Evolutionary conservation across 768 basidiomycete genomes (phyloP), one percentile per base, ranked within the genome.

Genomic region (Termitomyces sp.): DNA sequence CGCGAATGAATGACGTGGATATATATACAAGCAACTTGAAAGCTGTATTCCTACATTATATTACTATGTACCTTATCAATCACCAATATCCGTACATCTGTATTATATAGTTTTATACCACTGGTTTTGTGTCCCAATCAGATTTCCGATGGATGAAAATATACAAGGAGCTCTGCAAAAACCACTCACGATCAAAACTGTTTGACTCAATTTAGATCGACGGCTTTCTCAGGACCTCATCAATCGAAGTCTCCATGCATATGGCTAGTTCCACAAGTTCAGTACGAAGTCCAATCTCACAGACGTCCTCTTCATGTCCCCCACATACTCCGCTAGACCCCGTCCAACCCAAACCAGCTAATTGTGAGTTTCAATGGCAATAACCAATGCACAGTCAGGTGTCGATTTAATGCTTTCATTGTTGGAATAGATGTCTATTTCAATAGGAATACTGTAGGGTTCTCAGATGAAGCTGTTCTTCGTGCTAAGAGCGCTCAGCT

Each of bases 401-500:
- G 17, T 17, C 17, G 11, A 51, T 34, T 41, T 45, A 41, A 44
- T 40, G 21, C 45, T 54, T n/a, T n/a, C 41, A 53, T 51, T 23
- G 23, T 44, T 63, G 74, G 75, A 12, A 66, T 74, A 72, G 94
- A 95, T 76, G 93, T 97, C 48, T 92, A 91, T 74, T 99, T 99
- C 71, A 88, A 95, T 64, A 82, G 96, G 59, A 87, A 82, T 43
- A 82, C 87, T 2, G 70, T 77, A 49, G 83, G 82, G 37, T 92
- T 96, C 71, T 89, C 90, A 6, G 87, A 92, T 53, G 85, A 89
- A 59, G 87, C 91, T 16, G 71, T 87, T 61, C 87, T 92, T 43
- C 87, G 88, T 62, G 91, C 92, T 14, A 95, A 94, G 71, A 84
- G 83, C 40, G 95, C 95, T 2, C 95, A 97, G 71, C 78, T 98